phyloP scores from a whole-genome alignment of 1,284 basidiomycete species.

The Pterulicium gracile region DNA sequence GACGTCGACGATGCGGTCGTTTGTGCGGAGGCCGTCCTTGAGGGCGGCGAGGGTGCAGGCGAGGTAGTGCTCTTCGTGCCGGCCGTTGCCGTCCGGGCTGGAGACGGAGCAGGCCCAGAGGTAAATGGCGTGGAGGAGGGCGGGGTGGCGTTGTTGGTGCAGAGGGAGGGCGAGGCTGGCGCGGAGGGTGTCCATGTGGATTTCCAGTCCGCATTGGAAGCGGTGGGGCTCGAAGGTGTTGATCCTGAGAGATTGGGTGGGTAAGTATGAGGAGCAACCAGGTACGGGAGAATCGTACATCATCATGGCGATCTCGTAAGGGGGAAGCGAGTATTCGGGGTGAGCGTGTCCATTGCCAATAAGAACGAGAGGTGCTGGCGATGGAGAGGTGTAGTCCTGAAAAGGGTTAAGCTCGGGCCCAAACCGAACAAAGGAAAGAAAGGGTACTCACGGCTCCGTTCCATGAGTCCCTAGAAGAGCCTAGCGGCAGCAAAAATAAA shows the following conservation, averaged over 20 bases:
- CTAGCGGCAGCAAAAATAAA: conserved; percentile 15
- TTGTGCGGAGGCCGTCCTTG: conserved; percentile 44
- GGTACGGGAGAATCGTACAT: conserved; percentile 34
- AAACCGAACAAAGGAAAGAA: background rate
- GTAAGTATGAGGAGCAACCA: conserved; percentile 9
- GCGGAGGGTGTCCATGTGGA: conserved; percentile 52
- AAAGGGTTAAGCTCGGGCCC: background rate
- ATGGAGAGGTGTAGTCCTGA: conserved; percentile 26
- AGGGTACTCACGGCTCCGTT: conserved; percentile 10
- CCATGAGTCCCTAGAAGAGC: conserved; percentile 26
- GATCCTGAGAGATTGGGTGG: conserved; percentile 29
- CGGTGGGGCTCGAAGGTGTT: conserved; percentile 69
- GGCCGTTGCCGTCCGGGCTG: conserved; percentile 50
- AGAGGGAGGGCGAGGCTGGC: conserved; percentile 41
- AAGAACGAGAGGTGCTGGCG: conserved; percentile 35
- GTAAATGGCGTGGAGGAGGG: conserved; percentile 67
- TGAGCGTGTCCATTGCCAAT: conserved; percentile 40
- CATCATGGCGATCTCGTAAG: conserved; percentile 52
- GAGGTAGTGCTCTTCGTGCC: conserved; percentile 61
- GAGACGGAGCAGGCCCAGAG: conserved; percentile 74
- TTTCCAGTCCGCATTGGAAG: conserved; percentile 58
- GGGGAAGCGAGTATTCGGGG: conserved; percentile 35
- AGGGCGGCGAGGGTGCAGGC: conserved; percentile 45
- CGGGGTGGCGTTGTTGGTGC: conserved; percentile 56
- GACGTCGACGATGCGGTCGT: conserved; percentile 49